Evolutionary conservation across 176 grass and related monocot genomes (phyloP).

Genomic region (Otatea glauca): DNA sequence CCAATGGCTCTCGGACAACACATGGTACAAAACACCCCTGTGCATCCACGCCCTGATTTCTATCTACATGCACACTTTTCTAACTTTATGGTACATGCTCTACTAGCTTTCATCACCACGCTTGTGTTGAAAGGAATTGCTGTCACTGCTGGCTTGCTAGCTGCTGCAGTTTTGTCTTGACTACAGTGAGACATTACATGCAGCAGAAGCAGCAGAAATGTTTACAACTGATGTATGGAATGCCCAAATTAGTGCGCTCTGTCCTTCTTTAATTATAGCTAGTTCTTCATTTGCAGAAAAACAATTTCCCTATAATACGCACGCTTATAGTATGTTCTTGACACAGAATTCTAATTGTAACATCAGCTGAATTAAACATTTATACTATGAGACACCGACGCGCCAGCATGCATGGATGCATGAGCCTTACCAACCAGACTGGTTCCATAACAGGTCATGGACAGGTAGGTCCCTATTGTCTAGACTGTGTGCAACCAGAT

Average conservation of each 20-base stretch:
- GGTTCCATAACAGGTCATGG: background rate
- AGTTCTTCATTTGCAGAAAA: no score
- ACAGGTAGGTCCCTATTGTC: background rate
- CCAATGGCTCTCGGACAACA: constrained; percentile 43
- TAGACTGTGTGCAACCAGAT: background rate
- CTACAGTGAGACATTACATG: constrained; percentile 21
- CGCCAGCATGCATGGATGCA: no score
- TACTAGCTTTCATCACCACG: no score
- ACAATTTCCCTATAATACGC: no score
- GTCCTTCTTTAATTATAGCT: no score
- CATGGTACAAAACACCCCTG: constrained; percentile 43
- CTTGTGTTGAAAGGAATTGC: constrained; percentile 8
- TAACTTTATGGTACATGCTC: constrained; percentile 32
- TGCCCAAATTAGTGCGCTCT: background rate
- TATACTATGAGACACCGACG: no score
- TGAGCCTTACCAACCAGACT: background rate
- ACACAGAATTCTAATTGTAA: background rate
- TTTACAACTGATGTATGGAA: background rate
- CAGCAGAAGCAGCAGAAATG: background rate
- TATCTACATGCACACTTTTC: background rate
- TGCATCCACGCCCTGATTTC: background rate
- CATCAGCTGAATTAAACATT: background rate
- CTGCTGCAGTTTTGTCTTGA: constrained; percentile 54
- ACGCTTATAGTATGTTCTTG: no score
- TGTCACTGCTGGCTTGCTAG: background rate